These are phyloP conservation scores for Phoma sp. DNA, from an alignment of 2,329 filamentous ascomycete species.

Conservation along the genomic window DNA sequence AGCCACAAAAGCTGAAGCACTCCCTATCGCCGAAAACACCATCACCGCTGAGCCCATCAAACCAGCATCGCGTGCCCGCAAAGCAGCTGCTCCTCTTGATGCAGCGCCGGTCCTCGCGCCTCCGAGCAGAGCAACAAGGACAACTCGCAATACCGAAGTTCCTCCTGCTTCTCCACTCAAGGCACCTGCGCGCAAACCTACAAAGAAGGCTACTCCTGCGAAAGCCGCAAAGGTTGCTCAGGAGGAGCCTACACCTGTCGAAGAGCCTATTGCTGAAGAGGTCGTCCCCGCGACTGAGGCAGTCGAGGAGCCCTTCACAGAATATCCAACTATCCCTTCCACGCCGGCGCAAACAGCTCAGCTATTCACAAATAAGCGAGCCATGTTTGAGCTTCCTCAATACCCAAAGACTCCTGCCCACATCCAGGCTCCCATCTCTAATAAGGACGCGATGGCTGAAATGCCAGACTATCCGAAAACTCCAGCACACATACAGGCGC, in stretches of 20 bases:
- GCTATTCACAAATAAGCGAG: conserved; percentile 18
- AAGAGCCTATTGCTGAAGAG: background rate
- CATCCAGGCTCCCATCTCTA: conserved; percentile 24
- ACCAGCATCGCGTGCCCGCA: conserved; percentile 28
- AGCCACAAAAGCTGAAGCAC: conserved; percentile 16
- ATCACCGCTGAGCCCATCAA: conserved; percentile 22
- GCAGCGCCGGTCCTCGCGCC: conserved; percentile 15
- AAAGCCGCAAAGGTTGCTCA: conserved; percentile 14
- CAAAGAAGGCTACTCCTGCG: conserved; percentile 25
- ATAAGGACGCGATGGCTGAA: conserved; percentile 24
- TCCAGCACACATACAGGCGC: conserved; percentile 24
- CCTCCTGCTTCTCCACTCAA: conserved; percentile 34
- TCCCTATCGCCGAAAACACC: conserved; percentile 15
- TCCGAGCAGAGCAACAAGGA: conserved; percentile 28
- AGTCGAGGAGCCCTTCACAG: conserved; percentile 29
- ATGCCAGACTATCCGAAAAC: conserved; percentile 32
- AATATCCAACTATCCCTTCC: conserved; percentile 27
- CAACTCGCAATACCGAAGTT: conserved; percentile 23
- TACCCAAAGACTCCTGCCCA: conserved; percentile 38
- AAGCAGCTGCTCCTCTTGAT: conserved; percentile 18
- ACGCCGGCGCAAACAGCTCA: conserved; percentile 27
- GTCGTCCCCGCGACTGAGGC: conserved; percentile 9
- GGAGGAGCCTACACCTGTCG: conserved; percentile 1
- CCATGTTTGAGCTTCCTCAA: conserved; percentile 22
- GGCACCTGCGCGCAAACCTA: conserved; percentile 34